Percentiles rank a stretch among this genome's conserved stretches.
Evolutionary conservation across 306 rosid genomes (phyloP).

Genomic region (Sophora flavescens): DNA sequence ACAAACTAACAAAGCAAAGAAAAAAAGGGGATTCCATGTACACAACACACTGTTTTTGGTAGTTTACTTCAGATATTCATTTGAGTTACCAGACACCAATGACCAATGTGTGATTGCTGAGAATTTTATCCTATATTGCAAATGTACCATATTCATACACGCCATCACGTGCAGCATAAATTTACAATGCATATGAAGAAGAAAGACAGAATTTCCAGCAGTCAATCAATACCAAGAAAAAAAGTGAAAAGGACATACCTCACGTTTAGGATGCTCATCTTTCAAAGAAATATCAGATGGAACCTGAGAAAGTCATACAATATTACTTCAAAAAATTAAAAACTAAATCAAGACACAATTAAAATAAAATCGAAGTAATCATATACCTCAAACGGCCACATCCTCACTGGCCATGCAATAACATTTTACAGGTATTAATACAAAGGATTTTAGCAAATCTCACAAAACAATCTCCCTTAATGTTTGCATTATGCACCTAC

Average conservation of each 20-base stretch:
- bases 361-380: conserved; percentile 32
- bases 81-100: conserved; percentile 20
- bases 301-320: conserved; percentile 65
- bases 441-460: neutral
- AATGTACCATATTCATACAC: conserved; percentile 17
- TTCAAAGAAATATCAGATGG: conserved; percentile 74
- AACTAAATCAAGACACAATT: conserved; percentile 26
- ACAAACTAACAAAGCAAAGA: neutral
- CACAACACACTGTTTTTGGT: neutral
- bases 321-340: conserved; percentile 14
- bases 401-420: conserved; percentile 20
- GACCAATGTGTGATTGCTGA: neutral
- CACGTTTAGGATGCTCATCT: conserved; percentile 54
- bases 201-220: conserved; percentile 5
- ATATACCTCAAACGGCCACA: neutral
- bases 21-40: neutral
- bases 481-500: conserved; percentile 17
- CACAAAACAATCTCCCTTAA: neutral
- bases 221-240: conserved; percentile 18
- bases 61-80: neutral
- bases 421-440: conserved; percentile 11
- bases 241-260: conserved; percentile 57
- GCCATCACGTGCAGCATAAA: conserved; percentile 12
- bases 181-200: neutral
- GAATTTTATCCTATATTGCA: conserved; percentile 7